Evolutionary conservation across 768 basidiomycete genomes (phyloP).

Genomic region (Pleurotus platypus): DNA sequence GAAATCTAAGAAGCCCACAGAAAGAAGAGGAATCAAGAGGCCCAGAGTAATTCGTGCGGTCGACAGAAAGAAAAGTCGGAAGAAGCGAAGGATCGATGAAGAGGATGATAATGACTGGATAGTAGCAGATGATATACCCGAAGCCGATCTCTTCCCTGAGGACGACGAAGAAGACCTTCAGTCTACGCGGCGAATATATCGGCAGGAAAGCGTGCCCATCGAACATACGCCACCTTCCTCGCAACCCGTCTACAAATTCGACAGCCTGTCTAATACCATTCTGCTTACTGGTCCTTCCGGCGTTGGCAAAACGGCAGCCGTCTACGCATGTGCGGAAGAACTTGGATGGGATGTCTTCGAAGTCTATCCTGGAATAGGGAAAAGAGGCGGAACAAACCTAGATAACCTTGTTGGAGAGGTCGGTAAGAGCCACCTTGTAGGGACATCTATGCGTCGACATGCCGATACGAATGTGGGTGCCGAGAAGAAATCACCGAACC

Average conservation of each 20-base stretch:
- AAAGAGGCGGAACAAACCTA: conserved; percentile 74
- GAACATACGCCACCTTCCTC: background rate
- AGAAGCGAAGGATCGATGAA: conserved; percentile 49
- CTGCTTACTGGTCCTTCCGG: conserved; percentile 81
- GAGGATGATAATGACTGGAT: conserved; percentile 65
- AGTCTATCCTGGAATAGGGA: conserved; percentile 94
- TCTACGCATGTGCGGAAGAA: conserved; percentile 92
- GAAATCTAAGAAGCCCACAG: conserved; percentile 13
- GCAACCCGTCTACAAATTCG: conserved; percentile 23
- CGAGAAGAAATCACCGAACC: background rate
- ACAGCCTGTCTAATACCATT: conserved; percentile 77
- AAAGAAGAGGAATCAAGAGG: conserved; percentile 46
- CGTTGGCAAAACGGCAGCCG: conserved; percentile 86
- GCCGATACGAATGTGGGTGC: background rate
- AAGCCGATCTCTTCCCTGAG: conserved; percentile 19
- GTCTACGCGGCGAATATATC: background rate
- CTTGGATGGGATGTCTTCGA: conserved; percentile 96
- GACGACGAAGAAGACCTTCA: conserved; percentile 29
- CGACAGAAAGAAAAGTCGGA: conserved; percentile 41
- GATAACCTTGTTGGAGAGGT: conserved; percentile 86
- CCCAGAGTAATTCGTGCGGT: conserved; percentile 57
- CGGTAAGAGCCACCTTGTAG: conserved; percentile 86
- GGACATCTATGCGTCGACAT: conserved; percentile 20
- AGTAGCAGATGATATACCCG: conserved; percentile 33
- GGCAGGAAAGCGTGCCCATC: background rate